A percentile compares a stretch with the other conserved stretches of the same genome.
These are phyloP conservation scores for Moesziomyces globuligerus DNA, from an alignment of 1,284 basidiomycete genomes.

Conservation along the genomic window DNA sequence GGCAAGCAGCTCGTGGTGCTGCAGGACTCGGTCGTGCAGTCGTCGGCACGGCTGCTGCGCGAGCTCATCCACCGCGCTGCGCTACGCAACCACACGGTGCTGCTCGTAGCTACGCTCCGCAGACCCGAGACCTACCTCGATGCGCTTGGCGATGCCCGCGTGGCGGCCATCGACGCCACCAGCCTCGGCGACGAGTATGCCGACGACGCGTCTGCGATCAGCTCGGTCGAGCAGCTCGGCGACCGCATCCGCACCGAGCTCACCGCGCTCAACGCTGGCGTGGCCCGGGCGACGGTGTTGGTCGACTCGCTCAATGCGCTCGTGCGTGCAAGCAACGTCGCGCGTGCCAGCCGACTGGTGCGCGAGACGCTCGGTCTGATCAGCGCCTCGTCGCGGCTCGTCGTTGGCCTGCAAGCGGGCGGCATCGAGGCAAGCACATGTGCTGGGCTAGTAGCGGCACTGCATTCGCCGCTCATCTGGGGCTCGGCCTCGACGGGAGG, in stretches of 20 bases:
- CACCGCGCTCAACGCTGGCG: constrained; percentile 1
- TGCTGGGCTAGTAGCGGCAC: constrained; percentile 20
- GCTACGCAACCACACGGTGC: constrained; percentile 20
- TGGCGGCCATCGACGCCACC: constrained; percentile 30
- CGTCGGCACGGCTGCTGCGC: constrained; percentile 33
- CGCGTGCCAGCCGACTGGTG: constrained; percentile 21
- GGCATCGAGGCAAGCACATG: constrained; percentile 22
- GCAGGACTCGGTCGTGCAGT: constrained; percentile 55
- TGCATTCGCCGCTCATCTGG: constrained; percentile 53
- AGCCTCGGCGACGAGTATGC: constrained; percentile 15
- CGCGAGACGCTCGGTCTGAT: constrained; percentile 15
- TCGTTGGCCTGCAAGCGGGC: constrained; percentile 38
- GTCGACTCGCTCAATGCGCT: constrained; percentile 57
- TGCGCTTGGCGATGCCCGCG: constrained; percentile 2
- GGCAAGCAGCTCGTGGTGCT: constrained; percentile 54
- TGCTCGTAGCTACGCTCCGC: constrained; percentile 31
- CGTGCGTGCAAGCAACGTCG: constrained; percentile 20
- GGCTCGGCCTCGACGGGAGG: constrained; percentile 13
- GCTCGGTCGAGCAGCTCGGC: constrained; percentile 7
- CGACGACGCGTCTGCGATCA: constrained; percentile 4
- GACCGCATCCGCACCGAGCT: constrained; percentile 7
- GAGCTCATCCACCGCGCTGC: constrained; percentile 38
- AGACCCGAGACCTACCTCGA: constrained; percentile 30
- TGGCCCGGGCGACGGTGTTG: constrained; percentile 33
- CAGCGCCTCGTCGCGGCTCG: constrained; percentile 41